A percentile compares a stretch with the other conserved stretches of the same genome.
Evolutionary conservation across 2,329 filamentous ascomycete species (phyloP).

Genomic region (Lecanicillium sp.): DNA sequence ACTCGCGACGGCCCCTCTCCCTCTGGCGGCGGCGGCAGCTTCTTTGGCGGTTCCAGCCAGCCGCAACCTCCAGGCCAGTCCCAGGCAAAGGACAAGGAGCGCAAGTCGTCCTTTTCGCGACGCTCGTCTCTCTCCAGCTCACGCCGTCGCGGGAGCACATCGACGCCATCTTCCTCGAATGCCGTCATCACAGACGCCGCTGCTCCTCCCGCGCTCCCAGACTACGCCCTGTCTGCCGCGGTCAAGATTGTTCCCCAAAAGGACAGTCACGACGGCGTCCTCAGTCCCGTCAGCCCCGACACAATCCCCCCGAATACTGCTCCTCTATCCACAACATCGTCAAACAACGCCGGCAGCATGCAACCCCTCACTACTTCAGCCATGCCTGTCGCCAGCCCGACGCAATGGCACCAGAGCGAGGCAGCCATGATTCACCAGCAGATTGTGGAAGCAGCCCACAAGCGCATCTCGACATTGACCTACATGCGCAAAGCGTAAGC

Average conservation of each 20-base stretch:
- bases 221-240: slow-evolving; percentile 42
- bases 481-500: slow-evolving; percentile 85
- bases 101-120: slow-evolving; percentile 44
- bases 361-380: slow-evolving; percentile 14
- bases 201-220: slow-evolving; percentile 44
- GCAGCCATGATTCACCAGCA: slow-evolving; percentile 45
- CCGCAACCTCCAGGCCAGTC: slow-evolving; percentile 4
- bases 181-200: slow-evolving; percentile 35
- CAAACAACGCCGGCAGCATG: slow-evolving; percentile 23
- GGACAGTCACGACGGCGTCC: slow-evolving; percentile 11
- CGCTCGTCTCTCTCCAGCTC: slow-evolving; percentile 44
- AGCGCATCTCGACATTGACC: slow-evolving; percentile 88
- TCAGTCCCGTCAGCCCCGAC: slow-evolving; percentile 22
- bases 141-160: slow-evolving; percentile 28
- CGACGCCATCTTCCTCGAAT: slow-evolving; percentile 26
- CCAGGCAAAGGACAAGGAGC: slow-evolving; percentile 27
- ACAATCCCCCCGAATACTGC: slow-evolving; percentile 28
- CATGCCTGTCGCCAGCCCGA: slow-evolving; percentile 8
- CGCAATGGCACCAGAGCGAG: slow-evolving; percentile 34
- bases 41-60: slow-evolving; percentile 3
- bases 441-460: slow-evolving; percentile 78
- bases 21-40: slow-evolving; percentile 2
- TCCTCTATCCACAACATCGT: slow-evolving; percentile 30
- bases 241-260: slow-evolving; percentile 29
- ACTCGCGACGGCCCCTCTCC: slow-evolving; percentile 25